phyloP scores from a whole-genome alignment of 2,329 filamentous ascomycete species.

The Fusarium drepaniforme region DNA sequence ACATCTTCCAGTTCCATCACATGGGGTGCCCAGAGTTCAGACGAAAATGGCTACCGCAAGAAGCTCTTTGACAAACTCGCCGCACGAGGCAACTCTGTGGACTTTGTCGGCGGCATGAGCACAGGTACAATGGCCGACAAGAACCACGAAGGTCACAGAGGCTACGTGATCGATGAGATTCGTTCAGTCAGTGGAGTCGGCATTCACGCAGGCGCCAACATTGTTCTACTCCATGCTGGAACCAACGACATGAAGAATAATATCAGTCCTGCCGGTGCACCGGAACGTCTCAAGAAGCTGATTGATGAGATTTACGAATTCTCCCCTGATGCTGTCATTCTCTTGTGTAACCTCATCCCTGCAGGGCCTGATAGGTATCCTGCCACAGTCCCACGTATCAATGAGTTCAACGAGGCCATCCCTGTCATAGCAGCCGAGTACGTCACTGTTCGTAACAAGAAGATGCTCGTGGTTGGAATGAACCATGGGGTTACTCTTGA shows the following conservation, averaged over 20 bases:
- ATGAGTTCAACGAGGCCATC: not conserved
- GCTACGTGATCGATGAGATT: not conserved
- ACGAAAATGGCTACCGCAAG: slow-evolving; percentile 12
- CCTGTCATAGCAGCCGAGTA: not conserved
- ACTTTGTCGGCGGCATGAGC: slow-evolving; percentile 6
- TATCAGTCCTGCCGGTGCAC: not conserved
- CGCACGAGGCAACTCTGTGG: slow-evolving; percentile 1
- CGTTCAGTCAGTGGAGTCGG: not conserved
- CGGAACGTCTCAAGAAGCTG: slow-evolving; percentile 4
- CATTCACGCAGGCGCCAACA: not conserved
- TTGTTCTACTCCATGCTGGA: not conserved
- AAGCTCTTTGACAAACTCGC: not conserved
- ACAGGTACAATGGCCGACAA: not conserved
- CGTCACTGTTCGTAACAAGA: not conserved
- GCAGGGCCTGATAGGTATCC: not conserved
- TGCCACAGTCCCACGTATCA: not conserved
- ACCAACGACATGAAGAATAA: not conserved
- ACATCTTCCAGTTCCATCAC: slow-evolving; percentile 5
- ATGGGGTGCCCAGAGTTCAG: not conserved
- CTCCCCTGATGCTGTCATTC: not conserved
- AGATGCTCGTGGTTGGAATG: not conserved
- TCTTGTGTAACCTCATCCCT: not conserved
- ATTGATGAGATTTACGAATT: not conserved
- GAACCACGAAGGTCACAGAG: slow-evolving; percentile 4
- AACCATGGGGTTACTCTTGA: not conserved